Percentiles rank a stretch among this genome's conserved stretches.
Conservation (phyloP, 345 rosid species). For the Citrus glauca region DNA sequence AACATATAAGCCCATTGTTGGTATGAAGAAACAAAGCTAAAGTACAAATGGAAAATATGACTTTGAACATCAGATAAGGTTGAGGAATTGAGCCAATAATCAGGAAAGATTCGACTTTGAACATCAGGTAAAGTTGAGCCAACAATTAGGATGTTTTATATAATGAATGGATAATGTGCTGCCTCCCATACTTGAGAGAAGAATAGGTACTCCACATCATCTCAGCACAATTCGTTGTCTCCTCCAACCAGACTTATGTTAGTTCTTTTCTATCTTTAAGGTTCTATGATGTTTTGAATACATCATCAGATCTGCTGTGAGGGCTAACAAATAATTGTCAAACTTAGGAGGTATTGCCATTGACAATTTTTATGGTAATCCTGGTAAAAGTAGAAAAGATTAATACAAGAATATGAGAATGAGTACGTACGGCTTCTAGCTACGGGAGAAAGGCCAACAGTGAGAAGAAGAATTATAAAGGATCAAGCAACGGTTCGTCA, state of each 20-base stretch:
- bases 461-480: neutral
- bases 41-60: neutral
- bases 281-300: neutral
- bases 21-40: neutral
- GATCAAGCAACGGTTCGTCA: neutral
- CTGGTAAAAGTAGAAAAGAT: neutral
- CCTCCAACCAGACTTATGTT: neutral
- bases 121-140: too few relatives aligned
- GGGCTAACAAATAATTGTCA: neutral
- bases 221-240: neutral
- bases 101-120: too few relatives aligned
- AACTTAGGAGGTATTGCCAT: neutral
- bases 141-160: neutral
- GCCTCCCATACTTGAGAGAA: neutral
- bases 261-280: neutral
- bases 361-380: neutral
- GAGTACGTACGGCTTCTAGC: neutral
- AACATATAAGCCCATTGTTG: neutral
- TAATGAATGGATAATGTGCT: neutral
- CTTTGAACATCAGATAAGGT: neutral
- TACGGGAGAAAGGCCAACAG: neutral
- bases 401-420: neutral
- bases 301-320: neutral
- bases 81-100: neutral
- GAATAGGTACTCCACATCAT: neutral